A percentile compares a stretch with the other conserved stretches of the same genome.
Conservation (phyloP, 441 rosid species). For the Arabidopsis lyrata region DNA sequence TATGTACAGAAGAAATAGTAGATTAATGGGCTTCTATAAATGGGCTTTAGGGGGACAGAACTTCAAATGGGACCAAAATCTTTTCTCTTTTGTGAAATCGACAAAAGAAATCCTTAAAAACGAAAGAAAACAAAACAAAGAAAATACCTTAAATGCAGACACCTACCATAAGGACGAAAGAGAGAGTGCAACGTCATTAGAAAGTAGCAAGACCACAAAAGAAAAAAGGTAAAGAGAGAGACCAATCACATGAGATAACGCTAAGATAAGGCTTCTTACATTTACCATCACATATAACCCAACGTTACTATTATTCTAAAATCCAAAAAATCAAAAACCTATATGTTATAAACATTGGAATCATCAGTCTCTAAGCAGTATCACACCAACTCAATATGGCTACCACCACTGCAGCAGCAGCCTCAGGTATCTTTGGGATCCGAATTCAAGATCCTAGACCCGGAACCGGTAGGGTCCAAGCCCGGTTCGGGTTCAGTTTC, state of each 20-base stretch:
- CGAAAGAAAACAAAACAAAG: conserved; percentile 12
- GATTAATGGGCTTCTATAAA: conserved; percentile 1
- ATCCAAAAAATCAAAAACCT: not conserved
- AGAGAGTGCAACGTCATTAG: conserved; percentile 35
- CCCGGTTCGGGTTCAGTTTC: conserved; percentile 57
- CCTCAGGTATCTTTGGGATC: conserved; percentile 63
- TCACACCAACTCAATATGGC: conserved; percentile 46
- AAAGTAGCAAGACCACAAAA: conserved; percentile 41
- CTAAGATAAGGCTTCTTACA: conserved; percentile 45
- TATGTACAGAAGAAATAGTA: too few species aligned
- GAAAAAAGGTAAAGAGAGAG: conserved; percentile 25
- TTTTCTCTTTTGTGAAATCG: not conserved
- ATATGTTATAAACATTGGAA: conserved; percentile 34
- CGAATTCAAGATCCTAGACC: conserved; percentile 45
- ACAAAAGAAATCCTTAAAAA: conserved; percentile 30
- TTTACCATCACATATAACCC: conserved; percentile 35
- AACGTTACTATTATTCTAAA: conserved; percentile 15
- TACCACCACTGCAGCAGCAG: conserved; percentile 52
- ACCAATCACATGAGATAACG: conserved; percentile 47
- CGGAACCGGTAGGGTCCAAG: conserved; percentile 55
- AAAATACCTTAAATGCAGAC: conserved; percentile 33
- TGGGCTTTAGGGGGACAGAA: conserved; percentile 23
- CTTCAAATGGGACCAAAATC: conserved; percentile 19
- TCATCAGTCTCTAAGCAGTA: conserved; percentile 28
- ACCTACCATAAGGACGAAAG: conserved; percentile 25